Conservation (phyloP, 169 alveolate genomes). For the Plasmodium adleri region DNA sequence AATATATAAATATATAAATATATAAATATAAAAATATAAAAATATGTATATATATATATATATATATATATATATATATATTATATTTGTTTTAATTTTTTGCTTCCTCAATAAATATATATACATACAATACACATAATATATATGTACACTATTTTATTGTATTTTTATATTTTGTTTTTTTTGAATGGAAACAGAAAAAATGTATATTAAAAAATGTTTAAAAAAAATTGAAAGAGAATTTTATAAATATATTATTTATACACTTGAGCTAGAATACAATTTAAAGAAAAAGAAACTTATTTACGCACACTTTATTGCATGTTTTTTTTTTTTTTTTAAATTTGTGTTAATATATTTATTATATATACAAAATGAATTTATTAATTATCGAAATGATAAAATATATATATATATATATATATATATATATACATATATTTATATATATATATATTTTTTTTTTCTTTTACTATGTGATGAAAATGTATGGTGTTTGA, state of each 20-base stretch:
- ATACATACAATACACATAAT: too few species aligned
- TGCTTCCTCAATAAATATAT: too few species aligned
- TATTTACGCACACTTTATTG: conserved; percentile 25
- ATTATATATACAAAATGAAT: conserved; percentile 13
- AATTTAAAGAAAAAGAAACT: background rate
- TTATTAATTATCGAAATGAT: background rate
- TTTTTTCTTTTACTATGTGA: too few species aligned
- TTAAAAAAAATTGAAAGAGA: background rate
- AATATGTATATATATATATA: background rate
- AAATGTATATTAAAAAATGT: background rate
- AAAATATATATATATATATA: background rate
- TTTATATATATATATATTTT: background rate
- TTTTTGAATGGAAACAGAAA: too few species aligned
- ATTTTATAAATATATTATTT: too few species aligned
- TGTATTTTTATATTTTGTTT: too few species aligned
- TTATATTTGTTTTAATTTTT: too few species aligned
- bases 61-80: background rate
- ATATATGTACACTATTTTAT: too few species aligned
- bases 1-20: background rate
- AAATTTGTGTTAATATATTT: background rate
- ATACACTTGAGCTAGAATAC: conserved; percentile 23
- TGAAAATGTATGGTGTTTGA: too few species aligned
- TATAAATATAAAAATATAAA: too few species aligned
- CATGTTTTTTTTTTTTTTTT: conserved; percentile 15
- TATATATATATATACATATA: background rate